Evolutionary conservation across 257 asterid genomes (phyloP).

Genomic region (Cordia subcordata): DNA sequence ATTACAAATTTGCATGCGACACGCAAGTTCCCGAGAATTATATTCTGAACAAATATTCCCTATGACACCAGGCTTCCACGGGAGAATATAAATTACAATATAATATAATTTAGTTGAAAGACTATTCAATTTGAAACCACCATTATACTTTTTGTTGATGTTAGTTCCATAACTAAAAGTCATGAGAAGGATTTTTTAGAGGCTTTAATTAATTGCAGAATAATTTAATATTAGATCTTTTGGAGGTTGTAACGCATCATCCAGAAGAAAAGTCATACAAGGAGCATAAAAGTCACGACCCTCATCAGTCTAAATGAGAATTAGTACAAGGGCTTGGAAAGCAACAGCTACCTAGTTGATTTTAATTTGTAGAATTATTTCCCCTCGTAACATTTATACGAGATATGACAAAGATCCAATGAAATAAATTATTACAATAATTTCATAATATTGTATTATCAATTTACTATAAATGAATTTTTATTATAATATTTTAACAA

Average conservation of each 20-base stretch:
- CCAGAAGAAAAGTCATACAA: not conserved
- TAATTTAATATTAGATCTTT: not conserved
- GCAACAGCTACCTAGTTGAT: too few species aligned
- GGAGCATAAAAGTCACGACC: too few species aligned
- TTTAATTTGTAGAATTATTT: too few species aligned
- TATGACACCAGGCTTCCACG: not conserved
- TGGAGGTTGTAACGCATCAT: not conserved
- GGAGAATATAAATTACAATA: not conserved
- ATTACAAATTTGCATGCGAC: not conserved
- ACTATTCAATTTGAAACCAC: slow-evolving; percentile 7
- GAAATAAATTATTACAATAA: too few species aligned
- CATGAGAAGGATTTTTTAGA: not conserved
- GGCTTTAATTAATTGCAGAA: slow-evolving; percentile 1
- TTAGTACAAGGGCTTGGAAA: too few species aligned
- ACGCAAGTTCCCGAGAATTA: slow-evolving; percentile 17
- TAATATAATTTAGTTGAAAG: not conserved
- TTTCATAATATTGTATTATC: too few species aligned
- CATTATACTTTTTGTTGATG: slow-evolving; percentile 4
- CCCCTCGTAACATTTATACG: too few species aligned
- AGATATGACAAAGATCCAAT: too few species aligned
- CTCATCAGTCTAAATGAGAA: too few species aligned
- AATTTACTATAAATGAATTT: too few species aligned
- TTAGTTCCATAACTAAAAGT: slow-evolving; percentile 7
- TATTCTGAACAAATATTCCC: slow-evolving; percentile 5
- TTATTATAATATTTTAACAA: too few species aligned